Conservation (phyloP, 176 grass and related monocot genomes). For the Phyllostachys edulis region DNA sequence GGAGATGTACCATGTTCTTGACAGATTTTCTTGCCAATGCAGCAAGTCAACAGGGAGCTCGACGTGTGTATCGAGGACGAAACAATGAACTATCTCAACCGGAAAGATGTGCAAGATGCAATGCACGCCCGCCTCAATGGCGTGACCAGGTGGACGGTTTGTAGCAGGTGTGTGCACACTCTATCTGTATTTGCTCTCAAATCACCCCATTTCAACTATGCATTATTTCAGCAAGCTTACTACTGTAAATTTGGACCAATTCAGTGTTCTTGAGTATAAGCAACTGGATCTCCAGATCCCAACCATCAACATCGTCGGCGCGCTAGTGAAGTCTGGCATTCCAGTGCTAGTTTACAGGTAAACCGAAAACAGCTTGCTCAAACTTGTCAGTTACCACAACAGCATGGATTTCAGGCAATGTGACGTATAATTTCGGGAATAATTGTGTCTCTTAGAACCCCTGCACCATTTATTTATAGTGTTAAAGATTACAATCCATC, state of each 20-base stretch:
- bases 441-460: too few relatives aligned
- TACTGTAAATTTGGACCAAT: not conserved
- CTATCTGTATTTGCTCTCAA: not conserved
- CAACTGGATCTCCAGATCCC: constrained; percentile 84
- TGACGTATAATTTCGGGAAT: not conserved
- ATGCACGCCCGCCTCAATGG: constrained; percentile 70
- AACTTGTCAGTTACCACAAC: not conserved
- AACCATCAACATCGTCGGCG: constrained; percentile 72
- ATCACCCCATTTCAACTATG: not conserved
- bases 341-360: constrained; percentile 90
- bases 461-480: too few relatives aligned
- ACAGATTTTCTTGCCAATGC: not conserved
- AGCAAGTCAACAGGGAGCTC: constrained; percentile 66
- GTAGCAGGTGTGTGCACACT: constrained; percentile 62
- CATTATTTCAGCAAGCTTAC: not conserved
- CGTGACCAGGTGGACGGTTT: constrained; percentile 72
- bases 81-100: constrained; percentile 86
- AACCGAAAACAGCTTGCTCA: not conserved
- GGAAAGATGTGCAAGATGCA: constrained; percentile 77
- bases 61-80: constrained; percentile 95
- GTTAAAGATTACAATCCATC: too few relatives aligned
- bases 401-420: not conserved
- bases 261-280: constrained; percentile 89
- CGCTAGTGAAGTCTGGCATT: constrained; percentile 66
- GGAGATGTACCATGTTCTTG: not conserved